A percentile compares a stretch with the other conserved stretches of the same genome.
These are phyloP conservation scores for Kandelia obovata DNA, from an alignment of 345 rosid genomes.

Conservation along the genomic window DNA sequence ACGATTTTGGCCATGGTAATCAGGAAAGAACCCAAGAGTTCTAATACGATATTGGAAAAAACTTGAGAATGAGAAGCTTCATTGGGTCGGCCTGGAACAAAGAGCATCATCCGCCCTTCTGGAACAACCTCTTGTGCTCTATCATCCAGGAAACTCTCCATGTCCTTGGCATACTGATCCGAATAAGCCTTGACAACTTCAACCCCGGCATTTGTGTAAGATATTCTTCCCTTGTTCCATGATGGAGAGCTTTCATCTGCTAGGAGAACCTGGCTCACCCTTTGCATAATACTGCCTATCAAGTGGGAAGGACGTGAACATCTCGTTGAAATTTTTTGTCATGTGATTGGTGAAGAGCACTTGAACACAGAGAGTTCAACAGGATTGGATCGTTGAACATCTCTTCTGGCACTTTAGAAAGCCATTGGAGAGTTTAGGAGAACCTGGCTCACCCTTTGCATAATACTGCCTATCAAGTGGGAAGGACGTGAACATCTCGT, in stretches of 20 bases:
- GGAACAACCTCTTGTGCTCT: conserved; percentile 16
- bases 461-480: neutral
- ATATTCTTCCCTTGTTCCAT: conserved; percentile 20
- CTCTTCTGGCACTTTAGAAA: conserved; percentile 2
- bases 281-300: neutral
- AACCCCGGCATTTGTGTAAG: neutral
- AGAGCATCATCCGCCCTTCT: conserved; percentile 8
- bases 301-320: conserved; percentile 5
- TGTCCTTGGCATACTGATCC: conserved; percentile 6
- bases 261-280: conserved; percentile 9
- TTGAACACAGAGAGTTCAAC: conserved; percentile 5
- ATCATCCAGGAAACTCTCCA: conserved; percentile 10
- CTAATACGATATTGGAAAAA: neutral
- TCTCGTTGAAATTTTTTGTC: conserved; percentile 21
- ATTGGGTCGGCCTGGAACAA: neutral
- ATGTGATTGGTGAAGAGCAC: conserved; percentile 24
- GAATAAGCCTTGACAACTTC: conserved; percentile 11
- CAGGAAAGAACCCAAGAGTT: conserved; percentile 10
- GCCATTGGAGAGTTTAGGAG: conserved; percentile 5
- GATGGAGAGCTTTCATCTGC: conserved; percentile 11
- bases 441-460: conserved; percentile 6
- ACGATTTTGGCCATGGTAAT: conserved; percentile 6
- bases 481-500: conserved; percentile 10
- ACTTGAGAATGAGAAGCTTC: conserved; percentile 7
- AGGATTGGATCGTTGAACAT: neutral